Conservation (phyloP, 148 eudicot genomes). For the Cornus florida region DNA sequence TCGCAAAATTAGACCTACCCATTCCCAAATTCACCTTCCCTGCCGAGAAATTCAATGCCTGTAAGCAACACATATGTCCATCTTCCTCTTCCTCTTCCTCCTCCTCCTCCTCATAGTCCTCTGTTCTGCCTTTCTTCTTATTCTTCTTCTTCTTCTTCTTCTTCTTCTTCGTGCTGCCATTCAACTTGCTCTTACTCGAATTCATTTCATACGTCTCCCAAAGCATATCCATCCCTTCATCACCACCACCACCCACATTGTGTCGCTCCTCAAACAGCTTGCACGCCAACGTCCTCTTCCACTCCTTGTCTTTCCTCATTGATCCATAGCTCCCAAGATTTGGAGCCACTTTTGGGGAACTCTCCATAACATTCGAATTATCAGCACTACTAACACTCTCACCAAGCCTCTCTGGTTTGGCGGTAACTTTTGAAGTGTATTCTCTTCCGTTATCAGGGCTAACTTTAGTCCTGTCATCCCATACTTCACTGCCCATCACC, state of each 20-base stretch:
- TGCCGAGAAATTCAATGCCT: slow-evolving; percentile 79
- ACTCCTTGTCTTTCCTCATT: slow-evolving; percentile 76
- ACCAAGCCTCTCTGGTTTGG: neutral
- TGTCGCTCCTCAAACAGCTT: slow-evolving; percentile 82
- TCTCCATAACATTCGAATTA: neutral
- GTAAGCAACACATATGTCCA: slow-evolving; percentile 73
- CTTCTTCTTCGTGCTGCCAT: slow-evolving; percentile 7
- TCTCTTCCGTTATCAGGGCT: neutral
- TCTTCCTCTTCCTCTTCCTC: slow-evolving; percentile 33
- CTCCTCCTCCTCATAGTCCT: slow-evolving; percentile 23
- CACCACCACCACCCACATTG: slow-evolving; percentile 27
- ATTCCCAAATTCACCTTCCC: slow-evolving; percentile 83
- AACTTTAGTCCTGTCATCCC: neutral
- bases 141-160: slow-evolving; percentile 26
- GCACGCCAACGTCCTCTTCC: slow-evolving; percentile 84
- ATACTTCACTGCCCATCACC: slow-evolving; percentile 5
- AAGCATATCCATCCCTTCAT: slow-evolving; percentile 84
- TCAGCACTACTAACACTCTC: neutral
- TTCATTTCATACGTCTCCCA: slow-evolving; percentile 83
- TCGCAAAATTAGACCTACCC: slow-evolving; percentile 57
- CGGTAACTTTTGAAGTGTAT: neutral
- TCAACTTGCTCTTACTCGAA: slow-evolving; percentile 13
- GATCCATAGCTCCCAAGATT: slow-evolving; percentile 57
- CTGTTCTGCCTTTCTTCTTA: slow-evolving; percentile 15
- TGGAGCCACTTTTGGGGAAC: slow-evolving; percentile 6